A percentile compares a stretch with the other conserved stretches of the same genome.
Evolutionary conservation across 768 basidiomycete species (phyloP).

Genomic region (Termitomyces sp.): DNA sequence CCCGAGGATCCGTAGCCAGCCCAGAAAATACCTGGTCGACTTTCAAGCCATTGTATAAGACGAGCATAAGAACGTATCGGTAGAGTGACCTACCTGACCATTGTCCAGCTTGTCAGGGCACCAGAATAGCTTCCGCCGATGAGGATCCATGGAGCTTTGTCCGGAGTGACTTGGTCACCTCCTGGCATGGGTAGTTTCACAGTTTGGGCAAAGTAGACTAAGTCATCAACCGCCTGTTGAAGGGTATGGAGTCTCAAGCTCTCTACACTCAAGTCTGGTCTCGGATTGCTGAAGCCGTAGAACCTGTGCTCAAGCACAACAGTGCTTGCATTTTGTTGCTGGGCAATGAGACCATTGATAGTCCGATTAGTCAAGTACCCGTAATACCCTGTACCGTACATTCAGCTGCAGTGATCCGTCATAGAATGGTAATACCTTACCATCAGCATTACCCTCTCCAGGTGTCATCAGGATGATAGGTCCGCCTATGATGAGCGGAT

Average conservation of each 20-base stretch:
- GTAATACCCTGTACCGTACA: constrained; percentile 32
- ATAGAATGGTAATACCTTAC: constrained; percentile 23
- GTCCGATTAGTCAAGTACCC: constrained; percentile 65
- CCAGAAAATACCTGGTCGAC: constrained; percentile 61
- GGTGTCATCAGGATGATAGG: constrained; percentile 67
- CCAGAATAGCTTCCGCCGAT: constrained; percentile 54
- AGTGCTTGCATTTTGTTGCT: constrained; percentile 61
- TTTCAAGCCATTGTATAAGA: constrained; percentile 21
- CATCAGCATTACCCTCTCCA: constrained; percentile 59
- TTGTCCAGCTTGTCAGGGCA: constrained; percentile 58
- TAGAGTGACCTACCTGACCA: constrained; percentile 54
- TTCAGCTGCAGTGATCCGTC: constrained; percentile 3
- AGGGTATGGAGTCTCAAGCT: constrained; percentile 64
- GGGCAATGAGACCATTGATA: constrained; percentile 61
- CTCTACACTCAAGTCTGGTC: constrained; percentile 52
- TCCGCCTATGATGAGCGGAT: constrained; percentile 36
- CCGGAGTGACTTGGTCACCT: constrained; percentile 59
- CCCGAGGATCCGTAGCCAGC: constrained; percentile 69
- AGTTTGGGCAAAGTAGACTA: constrained; percentile 68
- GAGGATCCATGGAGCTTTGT: constrained; percentile 49
- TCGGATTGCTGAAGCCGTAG: constrained; percentile 75
- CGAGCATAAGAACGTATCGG: neutral
- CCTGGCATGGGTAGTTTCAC: constrained; percentile 67
- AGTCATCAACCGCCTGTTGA: constrained; percentile 73
- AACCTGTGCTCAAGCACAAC: constrained; percentile 73